A percentile compares a stretch with the other conserved stretches of the same genome.
These are phyloP conservation scores for Orbilia quercus DNA, from an alignment of 2,329 filamentous ascomycete genomes.

Conservation along the genomic window DNA sequence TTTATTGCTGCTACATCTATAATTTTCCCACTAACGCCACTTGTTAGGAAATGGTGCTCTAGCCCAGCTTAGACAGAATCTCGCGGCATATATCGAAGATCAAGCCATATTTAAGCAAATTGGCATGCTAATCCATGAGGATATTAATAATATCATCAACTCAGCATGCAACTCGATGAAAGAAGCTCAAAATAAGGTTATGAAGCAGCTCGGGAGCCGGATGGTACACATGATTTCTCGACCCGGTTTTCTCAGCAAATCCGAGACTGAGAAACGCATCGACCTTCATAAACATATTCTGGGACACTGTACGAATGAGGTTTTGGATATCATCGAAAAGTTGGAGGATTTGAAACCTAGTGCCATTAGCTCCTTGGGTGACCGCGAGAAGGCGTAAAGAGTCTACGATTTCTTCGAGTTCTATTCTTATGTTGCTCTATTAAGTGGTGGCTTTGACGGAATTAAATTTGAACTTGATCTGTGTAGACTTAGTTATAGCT, in stretches of 20 bases:
- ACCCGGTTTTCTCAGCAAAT: background rate
- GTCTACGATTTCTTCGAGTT: too few species aligned
- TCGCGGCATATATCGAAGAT: constrained; percentile 1
- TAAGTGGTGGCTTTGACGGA: too few species aligned
- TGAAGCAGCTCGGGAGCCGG: background rate
- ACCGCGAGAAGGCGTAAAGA: too few species aligned
- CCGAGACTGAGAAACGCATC: constrained; percentile 1
- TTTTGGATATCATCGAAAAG: too few species aligned
- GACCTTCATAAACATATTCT: too few species aligned
- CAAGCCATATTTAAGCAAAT: constrained; percentile 14
- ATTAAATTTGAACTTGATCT: too few species aligned
- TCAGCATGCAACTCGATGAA: background rate
- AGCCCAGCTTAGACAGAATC: background rate
- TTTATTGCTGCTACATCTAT: too few species aligned
- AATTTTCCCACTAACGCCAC: background rate
- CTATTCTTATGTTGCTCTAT: too few species aligned
- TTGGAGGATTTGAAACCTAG: too few species aligned
- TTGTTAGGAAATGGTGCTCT: constrained; percentile 8
- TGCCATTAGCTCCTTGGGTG: too few species aligned
- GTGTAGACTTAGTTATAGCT: too few species aligned
- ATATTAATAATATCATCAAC: background rate
- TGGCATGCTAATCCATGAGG: constrained; percentile 1
- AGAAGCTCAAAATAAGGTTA: background rate
- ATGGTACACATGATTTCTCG: background rate
- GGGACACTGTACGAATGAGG: too few species aligned